These are phyloP conservation scores for Penicillium dipodomyicola DNA, from an alignment of 495 filamentous ascomycete species.

Conservation along the genomic window DNA sequence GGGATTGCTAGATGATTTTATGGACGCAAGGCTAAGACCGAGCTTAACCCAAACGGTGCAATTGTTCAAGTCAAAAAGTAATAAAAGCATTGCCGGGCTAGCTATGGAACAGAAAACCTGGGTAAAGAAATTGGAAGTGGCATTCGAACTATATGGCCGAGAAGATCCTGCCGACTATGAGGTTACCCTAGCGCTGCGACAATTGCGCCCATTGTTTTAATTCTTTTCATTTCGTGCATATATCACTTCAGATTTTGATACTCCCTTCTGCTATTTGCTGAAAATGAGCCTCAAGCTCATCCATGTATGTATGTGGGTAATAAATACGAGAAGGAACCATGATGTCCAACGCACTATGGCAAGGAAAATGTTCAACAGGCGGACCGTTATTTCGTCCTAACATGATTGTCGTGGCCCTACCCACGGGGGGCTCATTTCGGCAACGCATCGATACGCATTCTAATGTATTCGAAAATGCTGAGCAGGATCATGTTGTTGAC, in stretches of 20 bases:
- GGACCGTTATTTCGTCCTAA: neutral
- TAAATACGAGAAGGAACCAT: slow-evolving; percentile 5
- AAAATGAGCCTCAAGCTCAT: slow-evolving; percentile 23
- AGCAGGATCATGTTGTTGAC: slow-evolving; percentile 52
- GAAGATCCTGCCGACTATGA: slow-evolving; percentile 1
- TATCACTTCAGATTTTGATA: neutral
- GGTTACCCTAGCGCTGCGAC: neutral
- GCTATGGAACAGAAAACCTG: neutral
- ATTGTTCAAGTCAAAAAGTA: neutral
- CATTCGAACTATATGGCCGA: neutral
- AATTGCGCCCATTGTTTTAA: neutral
- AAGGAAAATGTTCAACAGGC: slow-evolving; percentile 10
- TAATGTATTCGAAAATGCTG: slow-evolving; percentile 48
- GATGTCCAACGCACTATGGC: neutral
- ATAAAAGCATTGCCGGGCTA: neutral
- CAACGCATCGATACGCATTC: slow-evolving; percentile 40
- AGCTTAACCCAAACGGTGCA: neutral
- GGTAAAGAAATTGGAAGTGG: neutral
- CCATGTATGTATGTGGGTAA: slow-evolving; percentile 30
- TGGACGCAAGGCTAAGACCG: neutral
- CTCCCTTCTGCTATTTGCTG: slow-evolving; percentile 30
- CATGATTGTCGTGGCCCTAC: neutral
- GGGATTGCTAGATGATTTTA: neutral
- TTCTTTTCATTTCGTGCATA: neutral
- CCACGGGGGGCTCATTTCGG: slow-evolving; percentile 18